These are phyloP conservation scores for Suhomyces bribrorum DNA, from an alignment of 1,139 yeast species.

Conservation along the genomic window DNA sequence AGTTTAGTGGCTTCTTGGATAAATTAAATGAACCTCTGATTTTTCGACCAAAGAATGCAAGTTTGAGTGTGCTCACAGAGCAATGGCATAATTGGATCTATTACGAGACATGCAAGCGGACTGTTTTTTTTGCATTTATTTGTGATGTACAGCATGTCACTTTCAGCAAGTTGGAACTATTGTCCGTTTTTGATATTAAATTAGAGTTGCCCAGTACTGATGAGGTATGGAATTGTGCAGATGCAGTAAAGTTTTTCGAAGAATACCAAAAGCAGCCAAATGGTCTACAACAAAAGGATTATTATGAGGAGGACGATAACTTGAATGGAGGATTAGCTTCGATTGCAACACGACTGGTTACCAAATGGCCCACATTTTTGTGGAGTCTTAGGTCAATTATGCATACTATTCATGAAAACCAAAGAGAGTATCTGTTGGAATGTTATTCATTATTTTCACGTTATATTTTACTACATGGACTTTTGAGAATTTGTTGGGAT, in stretches of 20 bases:
- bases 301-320: not conserved
- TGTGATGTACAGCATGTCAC: conserved; percentile 2
- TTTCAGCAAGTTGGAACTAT: conserved; percentile 1
- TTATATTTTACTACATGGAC: conserved; percentile 1
- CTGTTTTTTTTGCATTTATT: not conserved
- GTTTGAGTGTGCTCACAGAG: not conserved
- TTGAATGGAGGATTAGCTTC: too few relatives aligned
- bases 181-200: conserved; percentile 1
- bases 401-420: not conserved
- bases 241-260: not conserved
- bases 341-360: too few relatives aligned
- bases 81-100: conserved; percentile 3
- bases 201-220: conserved; percentile 2
- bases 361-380: conserved; percentile 1
- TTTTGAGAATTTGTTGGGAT: conserved; percentile 2
- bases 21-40: conserved; percentile 1
- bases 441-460: conserved; percentile 1
- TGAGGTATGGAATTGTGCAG: conserved; percentile 1
- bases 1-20: conserved; percentile 1
- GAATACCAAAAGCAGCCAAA: conserved; percentile 2
- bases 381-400: not conserved
- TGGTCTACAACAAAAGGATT: not conserved
- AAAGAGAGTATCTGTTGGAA: conserved; percentile 1
- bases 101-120: conserved; percentile 1
- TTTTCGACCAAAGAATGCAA: not conserved